Percentiles rank a stretch among this genome's conserved stretches.
phyloP scores from a whole-genome alignment of 108 stramenopile species.

The Mediolabrus comicus region DNA sequence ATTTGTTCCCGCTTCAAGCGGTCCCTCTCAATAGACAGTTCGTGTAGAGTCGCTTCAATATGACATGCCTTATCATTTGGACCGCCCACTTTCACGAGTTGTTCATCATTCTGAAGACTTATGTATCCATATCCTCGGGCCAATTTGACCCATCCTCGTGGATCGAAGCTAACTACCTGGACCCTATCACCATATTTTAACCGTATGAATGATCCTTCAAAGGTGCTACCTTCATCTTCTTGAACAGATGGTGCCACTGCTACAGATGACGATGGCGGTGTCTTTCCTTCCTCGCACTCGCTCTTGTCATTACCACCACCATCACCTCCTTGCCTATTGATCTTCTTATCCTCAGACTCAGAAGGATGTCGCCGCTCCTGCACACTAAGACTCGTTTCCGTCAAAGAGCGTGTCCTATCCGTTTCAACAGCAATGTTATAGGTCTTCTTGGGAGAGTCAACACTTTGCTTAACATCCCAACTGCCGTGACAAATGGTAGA shows the following conservation, averaged over 20 bases:
- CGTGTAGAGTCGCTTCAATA: not conserved
- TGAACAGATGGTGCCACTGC: not conserved
- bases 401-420: too few relatives aligned
- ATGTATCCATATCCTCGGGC: not conserved
- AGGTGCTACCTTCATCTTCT: too few relatives aligned
- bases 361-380: too few relatives aligned
- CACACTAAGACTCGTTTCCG: too few relatives aligned
- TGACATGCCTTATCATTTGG: not conserved
- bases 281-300: too few relatives aligned
- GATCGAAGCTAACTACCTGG: not conserved
- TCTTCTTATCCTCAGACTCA: too few relatives aligned
- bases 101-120: not conserved
- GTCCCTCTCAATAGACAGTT: not conserved
- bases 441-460: too few relatives aligned
- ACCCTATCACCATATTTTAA: not conserved
- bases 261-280: not conserved
- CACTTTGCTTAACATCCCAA: too few relatives aligned
- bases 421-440: too few relatives aligned
- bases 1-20: not conserved
- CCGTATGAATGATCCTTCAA: not conserved
- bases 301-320: not conserved
- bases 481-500: too few relatives aligned
- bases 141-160: not conserved
- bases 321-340: not conserved
- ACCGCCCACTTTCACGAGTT: not conserved